Evolutionary conservation across 257 asterid genomes (phyloP), one percentile per base, ranked within the genome.

Genomic region (Petrea volubilis): DNA sequence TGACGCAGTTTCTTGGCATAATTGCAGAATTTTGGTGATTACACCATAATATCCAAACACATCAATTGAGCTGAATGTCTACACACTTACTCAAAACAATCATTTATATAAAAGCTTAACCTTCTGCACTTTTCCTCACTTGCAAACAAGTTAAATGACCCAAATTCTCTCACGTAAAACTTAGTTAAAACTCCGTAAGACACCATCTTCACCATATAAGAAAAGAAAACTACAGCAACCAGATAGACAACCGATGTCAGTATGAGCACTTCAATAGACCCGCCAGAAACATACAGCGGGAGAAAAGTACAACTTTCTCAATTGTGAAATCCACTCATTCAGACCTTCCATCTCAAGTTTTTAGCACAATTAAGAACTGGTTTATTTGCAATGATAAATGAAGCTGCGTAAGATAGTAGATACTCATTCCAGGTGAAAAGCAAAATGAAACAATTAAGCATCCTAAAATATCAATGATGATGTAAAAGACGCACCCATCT

Each of bases 401-500:
- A 33, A 60, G 23, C 72, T 60, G 12, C 33, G 18, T 27, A 61
- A 64, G 34, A 23, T 55, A 52, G 20, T n/a, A 62, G 70, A 25
- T 3, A 63, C 67, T 67, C 60, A 41, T 69, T 57, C 65, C 21
- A 75, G 50, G 49, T 52, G 40, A 64, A 21, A 70, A 52, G 41
- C 27, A 64, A 52, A 78, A 56, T 49, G 51, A 74, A 72, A 71
- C 38, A 59, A 61, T 64, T 72, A 49, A 29, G 51, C 52, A 50
- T 79, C 78, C 59, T 62, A 64, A 72, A 33, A 55, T 62, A 71
- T 41, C 60, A 74, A 65, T 17, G 60, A 71, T 23, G 75, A 76
- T 50, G 57, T 31, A 53, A 74, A 79, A 60, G 29, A 81, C 97
- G 40, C 77, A 94, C 99, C 99, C 99, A 83, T 94, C 99, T 79